Percentiles rank a stretch among this genome's conserved stretches.
These are phyloP conservation scores for Heliamphora pulchella DNA, from an alignment of 179 eudicot species.

Conservation along the genomic window DNA sequence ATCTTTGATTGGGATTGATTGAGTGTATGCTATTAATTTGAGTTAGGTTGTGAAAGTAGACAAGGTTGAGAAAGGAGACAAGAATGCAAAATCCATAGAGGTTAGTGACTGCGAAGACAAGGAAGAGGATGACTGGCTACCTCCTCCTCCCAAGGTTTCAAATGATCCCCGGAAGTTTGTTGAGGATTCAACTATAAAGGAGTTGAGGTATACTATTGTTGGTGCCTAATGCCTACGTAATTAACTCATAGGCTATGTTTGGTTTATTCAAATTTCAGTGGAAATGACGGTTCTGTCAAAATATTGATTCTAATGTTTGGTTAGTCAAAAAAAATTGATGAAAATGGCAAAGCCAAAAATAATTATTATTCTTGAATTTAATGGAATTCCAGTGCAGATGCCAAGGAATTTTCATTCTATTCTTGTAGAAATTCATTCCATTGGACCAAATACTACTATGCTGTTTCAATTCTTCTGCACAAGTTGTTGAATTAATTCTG, in stretches of 20 bases:
- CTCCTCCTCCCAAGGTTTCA: conserved; percentile 52
- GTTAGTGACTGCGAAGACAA: conserved; percentile 37
- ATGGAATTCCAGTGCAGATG: no score
- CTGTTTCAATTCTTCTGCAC: background rate
- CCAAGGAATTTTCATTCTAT: no score
- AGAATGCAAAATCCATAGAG: conserved; percentile 14
- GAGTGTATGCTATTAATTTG: conserved; percentile 12
- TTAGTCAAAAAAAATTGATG: no score
- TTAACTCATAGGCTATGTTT: background rate
- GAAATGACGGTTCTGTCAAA: no score
- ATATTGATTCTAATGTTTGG: no score
- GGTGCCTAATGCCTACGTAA: background rate
- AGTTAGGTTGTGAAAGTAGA: conserved; percentile 32
- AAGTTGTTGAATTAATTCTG: background rate
- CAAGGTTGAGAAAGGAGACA: background rate
- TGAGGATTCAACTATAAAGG: conserved; percentile 53
- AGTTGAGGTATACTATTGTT: conserved; percentile 40
- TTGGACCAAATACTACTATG: background rate
- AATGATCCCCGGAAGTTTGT: conserved; percentile 18
- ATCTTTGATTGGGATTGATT: background rate
- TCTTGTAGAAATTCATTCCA: no score
- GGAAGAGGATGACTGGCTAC: conserved; percentile 68
- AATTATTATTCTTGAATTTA: no score
- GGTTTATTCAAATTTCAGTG: background rate
- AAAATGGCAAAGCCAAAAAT: no score